phyloP scores from a whole-genome alignment of 139 green algal species.

The Chlamydomonas asymmetrica region DNA sequence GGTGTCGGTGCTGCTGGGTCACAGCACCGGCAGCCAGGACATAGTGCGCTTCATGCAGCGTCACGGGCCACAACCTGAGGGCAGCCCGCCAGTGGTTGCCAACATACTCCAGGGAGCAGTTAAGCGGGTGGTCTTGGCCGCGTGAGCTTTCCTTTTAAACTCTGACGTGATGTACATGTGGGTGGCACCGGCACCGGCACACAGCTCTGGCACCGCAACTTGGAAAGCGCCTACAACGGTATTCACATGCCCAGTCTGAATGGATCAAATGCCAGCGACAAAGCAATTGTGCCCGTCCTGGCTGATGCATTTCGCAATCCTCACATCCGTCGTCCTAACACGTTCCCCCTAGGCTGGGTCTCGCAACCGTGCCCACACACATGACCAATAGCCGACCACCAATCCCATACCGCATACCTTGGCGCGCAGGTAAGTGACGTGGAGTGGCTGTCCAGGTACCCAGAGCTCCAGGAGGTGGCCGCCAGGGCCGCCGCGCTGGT shows the following conservation, averaged over 20 bases:
- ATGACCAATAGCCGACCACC: background rate
- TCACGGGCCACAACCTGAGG: background rate
- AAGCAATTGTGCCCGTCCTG: background rate
- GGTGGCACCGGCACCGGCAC: background rate
- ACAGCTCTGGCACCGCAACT: background rate
- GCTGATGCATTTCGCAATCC: no score
- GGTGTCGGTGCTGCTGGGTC: slow-evolving; percentile 62
- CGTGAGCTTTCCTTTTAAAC: slow-evolving; percentile 5
- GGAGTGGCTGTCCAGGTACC: slow-evolving; percentile 45
- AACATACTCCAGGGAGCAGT: background rate
- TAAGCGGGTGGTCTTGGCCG: background rate
- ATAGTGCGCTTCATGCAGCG: slow-evolving; percentile 51
- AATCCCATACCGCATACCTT: background rate
- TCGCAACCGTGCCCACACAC: background rate
- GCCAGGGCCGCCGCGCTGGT: slow-evolving; percentile 42
- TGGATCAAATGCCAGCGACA: background rate
- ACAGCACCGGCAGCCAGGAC: slow-evolving; percentile 81
- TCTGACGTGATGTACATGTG: background rate
- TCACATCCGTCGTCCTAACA: no score
- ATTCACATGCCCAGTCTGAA: background rate
- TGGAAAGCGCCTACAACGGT: background rate
- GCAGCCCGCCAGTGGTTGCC: background rate
- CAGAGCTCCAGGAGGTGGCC: slow-evolving; percentile 19
- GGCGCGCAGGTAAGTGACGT: slow-evolving; percentile 51
- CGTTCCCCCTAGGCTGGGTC: no score